Percentiles rank a stretch among this genome's conserved stretches.
Evolutionary conservation across 2,329 filamentous ascomycete genomes (phyloP).

Genomic region (Aureobasidium sp.): DNA sequence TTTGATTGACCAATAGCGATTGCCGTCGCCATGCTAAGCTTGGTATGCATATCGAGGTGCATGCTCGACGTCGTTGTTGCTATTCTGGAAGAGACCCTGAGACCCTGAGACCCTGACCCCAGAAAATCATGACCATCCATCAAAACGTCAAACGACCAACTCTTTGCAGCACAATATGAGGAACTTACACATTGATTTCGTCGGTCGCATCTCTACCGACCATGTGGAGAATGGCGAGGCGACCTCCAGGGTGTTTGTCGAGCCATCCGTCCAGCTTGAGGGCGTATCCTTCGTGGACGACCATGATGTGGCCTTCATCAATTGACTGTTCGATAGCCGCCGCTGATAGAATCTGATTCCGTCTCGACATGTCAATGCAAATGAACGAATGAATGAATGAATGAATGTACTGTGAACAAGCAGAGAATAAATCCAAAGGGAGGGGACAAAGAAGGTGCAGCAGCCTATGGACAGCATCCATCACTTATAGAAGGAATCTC

Average conservation of each 20-base stretch:
- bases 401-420: not conserved
- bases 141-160: not conserved
- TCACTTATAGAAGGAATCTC: not conserved
- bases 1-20: not conserved
- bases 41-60: not conserved
- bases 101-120: slow-evolving; percentile 11
- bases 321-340: slow-evolving; percentile 7
- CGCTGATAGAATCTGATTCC: not conserved
- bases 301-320: slow-evolving; percentile 45
- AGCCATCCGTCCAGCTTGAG: slow-evolving; percentile 54
- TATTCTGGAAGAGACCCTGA: slow-evolving; percentile 3
- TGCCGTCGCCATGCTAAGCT: not conserved
- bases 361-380: not conserved
- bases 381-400: not conserved
- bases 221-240: slow-evolving; percentile 64
- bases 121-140: not conserved
- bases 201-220: slow-evolving; percentile 53
- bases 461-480: not conserved
- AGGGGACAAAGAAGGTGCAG: not conserved
- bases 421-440: not conserved
- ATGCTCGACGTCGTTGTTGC: not conserved
- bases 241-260: slow-evolving; percentile 52
- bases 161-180: slow-evolving; percentile 45
- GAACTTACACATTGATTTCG: slow-evolving; percentile 51
- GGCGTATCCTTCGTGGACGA: slow-evolving; percentile 50